phyloP scores from a whole-genome alignment of 306 rosid genomes.

The Mimosa pudica region DNA sequence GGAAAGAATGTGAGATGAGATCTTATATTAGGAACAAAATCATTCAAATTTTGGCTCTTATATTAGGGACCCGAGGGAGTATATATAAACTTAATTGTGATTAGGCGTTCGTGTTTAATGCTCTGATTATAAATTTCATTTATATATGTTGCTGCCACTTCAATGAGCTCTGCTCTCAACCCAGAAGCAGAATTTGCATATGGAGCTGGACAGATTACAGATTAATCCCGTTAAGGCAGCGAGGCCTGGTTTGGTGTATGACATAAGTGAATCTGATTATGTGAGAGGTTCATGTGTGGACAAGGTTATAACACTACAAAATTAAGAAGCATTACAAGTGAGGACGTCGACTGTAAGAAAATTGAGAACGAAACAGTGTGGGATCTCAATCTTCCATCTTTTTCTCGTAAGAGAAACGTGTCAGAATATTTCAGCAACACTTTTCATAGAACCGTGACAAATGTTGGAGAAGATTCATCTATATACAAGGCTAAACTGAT shows the following conservation, averaged over 20 bases:
- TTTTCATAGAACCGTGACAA: neutral
- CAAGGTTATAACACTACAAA: conserved; percentile 37
- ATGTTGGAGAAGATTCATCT: neutral
- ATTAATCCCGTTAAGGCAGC: conserved; percentile 29
- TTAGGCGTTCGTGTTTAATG: neutral
- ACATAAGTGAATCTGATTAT: conserved; percentile 23
- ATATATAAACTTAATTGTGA: too few species aligned
- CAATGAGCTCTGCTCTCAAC: conserved; percentile 29
- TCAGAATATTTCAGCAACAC: neutral
- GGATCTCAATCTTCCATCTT: conserved; percentile 49
- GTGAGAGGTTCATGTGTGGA: conserved; percentile 38
- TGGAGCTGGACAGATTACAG: conserved; percentile 37
- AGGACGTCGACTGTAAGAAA: neutral
- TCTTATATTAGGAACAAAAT: too few species aligned
- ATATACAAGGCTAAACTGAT: neutral
- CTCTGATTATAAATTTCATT: neutral
- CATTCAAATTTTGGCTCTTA: too few species aligned
- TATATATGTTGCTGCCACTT: conserved; percentile 14
- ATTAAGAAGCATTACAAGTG: neutral
- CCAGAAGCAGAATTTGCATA: conserved; percentile 42
- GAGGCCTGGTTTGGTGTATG: conserved; percentile 41
- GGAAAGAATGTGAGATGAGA: too few species aligned
- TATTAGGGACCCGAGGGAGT: too few species aligned
- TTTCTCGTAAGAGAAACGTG: conserved; percentile 1
- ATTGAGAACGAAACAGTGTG: neutral